phyloP scores from a whole-genome alignment of 805 yeast species.

The Wickerhamomyces subpelliculosus region DNA sequence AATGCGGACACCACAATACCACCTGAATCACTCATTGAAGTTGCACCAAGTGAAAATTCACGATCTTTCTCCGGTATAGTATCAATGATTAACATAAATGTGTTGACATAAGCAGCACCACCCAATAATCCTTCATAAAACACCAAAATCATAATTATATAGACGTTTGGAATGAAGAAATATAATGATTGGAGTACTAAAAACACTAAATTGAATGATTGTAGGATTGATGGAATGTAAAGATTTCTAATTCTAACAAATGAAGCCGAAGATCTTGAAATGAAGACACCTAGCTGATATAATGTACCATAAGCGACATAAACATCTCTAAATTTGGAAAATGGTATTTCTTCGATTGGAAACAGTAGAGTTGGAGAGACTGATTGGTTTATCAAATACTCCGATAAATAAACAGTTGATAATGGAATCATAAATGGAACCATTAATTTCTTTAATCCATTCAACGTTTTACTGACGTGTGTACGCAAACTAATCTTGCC shows the following conservation, averaged over 20 bases:
- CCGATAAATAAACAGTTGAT: conserved; percentile 75
- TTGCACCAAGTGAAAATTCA: conserved; percentile 79
- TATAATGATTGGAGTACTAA: conserved; percentile 59
- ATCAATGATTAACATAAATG: conserved; percentile 73
- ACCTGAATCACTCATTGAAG: conserved; percentile 74
- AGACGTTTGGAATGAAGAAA: conserved; percentile 51
- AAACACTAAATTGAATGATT: conserved; percentile 52
- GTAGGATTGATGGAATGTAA: conserved; percentile 60
- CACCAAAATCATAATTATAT: conserved; percentile 53
- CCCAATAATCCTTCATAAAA: conserved; percentile 90
- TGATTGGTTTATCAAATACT: conserved; percentile 88
- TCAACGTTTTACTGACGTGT: conserved; percentile 16
- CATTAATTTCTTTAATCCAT: conserved; percentile 36
- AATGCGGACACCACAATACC: conserved; percentile 83
- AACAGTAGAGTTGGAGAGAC: conserved; percentile 82
- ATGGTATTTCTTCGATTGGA: conserved; percentile 66
- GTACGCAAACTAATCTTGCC: neutral
- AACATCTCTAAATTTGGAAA: conserved; percentile 67
- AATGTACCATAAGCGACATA: conserved; percentile 88
- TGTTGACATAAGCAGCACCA: conserved; percentile 85
- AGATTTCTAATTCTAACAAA: conserved; percentile 52
- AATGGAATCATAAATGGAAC: conserved; percentile 79
- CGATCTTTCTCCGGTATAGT: conserved; percentile 42
- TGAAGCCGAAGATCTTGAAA: conserved; percentile 79
- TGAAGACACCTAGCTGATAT: conserved; percentile 88